Percentiles rank a stretch among this genome's conserved stretches.
Conservation (phyloP, 179 eudicot genomes). For the Camellia oleifera region DNA sequence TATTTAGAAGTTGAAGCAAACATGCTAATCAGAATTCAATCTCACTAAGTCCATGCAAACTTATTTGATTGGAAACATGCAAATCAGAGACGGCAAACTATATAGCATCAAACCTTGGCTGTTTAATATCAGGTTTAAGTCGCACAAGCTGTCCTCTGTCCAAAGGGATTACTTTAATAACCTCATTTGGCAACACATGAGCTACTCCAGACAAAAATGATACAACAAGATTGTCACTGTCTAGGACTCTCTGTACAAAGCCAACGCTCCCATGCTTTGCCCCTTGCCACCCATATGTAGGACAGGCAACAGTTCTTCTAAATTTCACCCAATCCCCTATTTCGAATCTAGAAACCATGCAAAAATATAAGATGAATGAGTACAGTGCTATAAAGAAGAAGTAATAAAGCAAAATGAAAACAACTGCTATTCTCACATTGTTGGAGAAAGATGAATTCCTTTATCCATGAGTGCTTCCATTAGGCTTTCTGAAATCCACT, state of each 20-base stretch:
- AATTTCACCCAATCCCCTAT: conserved; percentile 93
- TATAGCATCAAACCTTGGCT: conserved; percentile 64
- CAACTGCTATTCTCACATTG: conserved; percentile 55
- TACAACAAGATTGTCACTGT: conserved; percentile 69
- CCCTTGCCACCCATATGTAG: conserved; percentile 90
- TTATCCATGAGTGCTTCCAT: conserved; percentile 69
- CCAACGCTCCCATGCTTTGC: conserved; percentile 81
- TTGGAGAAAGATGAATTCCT: conserved; percentile 78
- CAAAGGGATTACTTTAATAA: conserved; percentile 80
- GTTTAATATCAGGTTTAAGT: conserved; percentile 64
- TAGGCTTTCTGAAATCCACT: conserved; percentile 91
- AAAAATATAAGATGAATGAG: not conserved
- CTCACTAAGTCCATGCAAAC: not conserved
- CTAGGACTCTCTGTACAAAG: conserved; percentile 77
- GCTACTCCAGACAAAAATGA: conserved; percentile 89
- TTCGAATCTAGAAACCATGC: conserved; percentile 51
- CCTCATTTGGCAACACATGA: conserved; percentile 66
- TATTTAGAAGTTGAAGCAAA: not conserved
- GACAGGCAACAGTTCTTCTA: conserved; percentile 53
- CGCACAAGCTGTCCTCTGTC: conserved; percentile 96
- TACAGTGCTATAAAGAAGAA: not conserved
- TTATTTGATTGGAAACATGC: not conserved
- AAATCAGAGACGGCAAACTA: not conserved
- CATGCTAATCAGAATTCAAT: not conserved
- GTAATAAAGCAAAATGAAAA: not conserved